phyloP scores from a whole-genome alignment of 805 yeast species.

The Metschnikowia colocasiae region DNA sequence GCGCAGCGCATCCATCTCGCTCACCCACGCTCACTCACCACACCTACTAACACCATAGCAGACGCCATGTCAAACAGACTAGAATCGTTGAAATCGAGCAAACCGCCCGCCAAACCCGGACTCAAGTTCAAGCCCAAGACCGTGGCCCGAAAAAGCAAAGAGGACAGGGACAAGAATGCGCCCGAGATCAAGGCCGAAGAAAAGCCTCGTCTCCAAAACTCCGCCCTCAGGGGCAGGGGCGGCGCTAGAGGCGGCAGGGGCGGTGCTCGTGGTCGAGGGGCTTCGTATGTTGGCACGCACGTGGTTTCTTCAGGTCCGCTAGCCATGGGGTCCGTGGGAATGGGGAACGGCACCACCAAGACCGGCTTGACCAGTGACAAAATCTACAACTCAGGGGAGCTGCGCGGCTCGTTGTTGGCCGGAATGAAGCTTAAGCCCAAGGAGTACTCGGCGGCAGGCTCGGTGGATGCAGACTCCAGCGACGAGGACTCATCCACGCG shows the following conservation, averaged over 20 bases:
- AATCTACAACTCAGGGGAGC: conserved; percentile 43
- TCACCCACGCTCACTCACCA: background rate
- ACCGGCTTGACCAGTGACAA: conserved; percentile 26
- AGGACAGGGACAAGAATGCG: conserved; percentile 77
- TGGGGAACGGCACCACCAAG: conserved; percentile 31
- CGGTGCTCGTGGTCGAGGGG: conserved; percentile 37
- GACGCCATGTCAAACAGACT: conserved; percentile 37
- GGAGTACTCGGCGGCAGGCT: conserved; percentile 9
- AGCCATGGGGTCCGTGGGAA: conserved; percentile 57
- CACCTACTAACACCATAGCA: background rate
- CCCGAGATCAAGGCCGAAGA: conserved; percentile 46
- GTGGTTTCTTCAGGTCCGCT: conserved; percentile 71
- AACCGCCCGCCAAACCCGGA: conserved; percentile 44
- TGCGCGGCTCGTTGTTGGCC: conserved; percentile 37
- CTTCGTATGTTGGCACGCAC: conserved; percentile 50
- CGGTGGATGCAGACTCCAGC: conserved; percentile 35
- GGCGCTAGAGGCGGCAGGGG: conserved; percentile 30
- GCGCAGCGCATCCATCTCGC: background rate
- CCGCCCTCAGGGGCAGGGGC: conserved; percentile 24
- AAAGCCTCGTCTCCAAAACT: conserved; percentile 12
- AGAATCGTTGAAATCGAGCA: conserved; percentile 38
- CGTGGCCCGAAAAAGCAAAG: conserved; percentile 79
- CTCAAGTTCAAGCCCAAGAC: conserved; percentile 82
- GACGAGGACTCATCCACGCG: conserved; percentile 42
- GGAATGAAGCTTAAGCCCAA: conserved; percentile 31